phyloP scores from a whole-genome alignment of 2,329 filamentous ascomycete genomes.

The Verticillium klebahnii region DNA sequence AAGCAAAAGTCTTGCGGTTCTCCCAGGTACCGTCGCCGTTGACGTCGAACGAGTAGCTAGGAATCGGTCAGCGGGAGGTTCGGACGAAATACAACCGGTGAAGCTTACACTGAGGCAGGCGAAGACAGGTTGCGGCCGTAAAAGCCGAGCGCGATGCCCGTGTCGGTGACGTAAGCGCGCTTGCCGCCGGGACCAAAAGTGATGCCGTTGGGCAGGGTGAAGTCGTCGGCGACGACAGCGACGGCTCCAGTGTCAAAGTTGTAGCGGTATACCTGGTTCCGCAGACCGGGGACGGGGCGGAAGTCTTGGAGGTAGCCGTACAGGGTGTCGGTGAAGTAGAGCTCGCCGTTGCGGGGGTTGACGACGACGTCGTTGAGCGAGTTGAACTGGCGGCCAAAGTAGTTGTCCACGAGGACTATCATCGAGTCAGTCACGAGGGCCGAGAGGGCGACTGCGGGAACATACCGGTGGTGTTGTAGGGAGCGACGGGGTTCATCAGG shows the following conservation, averaged over 20 bases:
- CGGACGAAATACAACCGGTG: neutral
- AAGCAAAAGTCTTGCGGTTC: conserved; percentile 52
- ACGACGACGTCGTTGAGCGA: conserved; percentile 55
- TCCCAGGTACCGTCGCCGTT: conserved; percentile 38
- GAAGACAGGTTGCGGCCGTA: conserved; percentile 34
- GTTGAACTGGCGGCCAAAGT: conserved; percentile 54
- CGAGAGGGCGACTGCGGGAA: neutral
- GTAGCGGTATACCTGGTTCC: conserved; percentile 55
- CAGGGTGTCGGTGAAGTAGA: conserved; percentile 62
- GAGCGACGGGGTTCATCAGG: conserved; percentile 37
- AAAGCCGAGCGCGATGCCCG: conserved; percentile 42
- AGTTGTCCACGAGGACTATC: conserved; percentile 51
- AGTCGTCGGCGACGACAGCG: conserved; percentile 52
- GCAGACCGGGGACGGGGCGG: conserved; percentile 45
- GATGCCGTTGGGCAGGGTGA: conserved; percentile 52
- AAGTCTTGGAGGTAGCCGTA: conserved; percentile 58
- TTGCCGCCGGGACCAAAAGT: conserved; percentile 50
- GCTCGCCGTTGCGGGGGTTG: conserved; percentile 47
- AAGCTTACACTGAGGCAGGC: conserved; percentile 42
- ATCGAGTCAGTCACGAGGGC: neutral
- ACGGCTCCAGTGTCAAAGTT: conserved; percentile 45
- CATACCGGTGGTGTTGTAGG: conserved; percentile 46
- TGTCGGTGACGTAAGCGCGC: conserved; percentile 53
- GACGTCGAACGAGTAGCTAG: conserved; percentile 42
- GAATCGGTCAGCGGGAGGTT: neutral